These are phyloP conservation scores for Penicillium freii DNA, from an alignment of 2,329 filamentous ascomycete genomes.

Conservation along the genomic window DNA sequence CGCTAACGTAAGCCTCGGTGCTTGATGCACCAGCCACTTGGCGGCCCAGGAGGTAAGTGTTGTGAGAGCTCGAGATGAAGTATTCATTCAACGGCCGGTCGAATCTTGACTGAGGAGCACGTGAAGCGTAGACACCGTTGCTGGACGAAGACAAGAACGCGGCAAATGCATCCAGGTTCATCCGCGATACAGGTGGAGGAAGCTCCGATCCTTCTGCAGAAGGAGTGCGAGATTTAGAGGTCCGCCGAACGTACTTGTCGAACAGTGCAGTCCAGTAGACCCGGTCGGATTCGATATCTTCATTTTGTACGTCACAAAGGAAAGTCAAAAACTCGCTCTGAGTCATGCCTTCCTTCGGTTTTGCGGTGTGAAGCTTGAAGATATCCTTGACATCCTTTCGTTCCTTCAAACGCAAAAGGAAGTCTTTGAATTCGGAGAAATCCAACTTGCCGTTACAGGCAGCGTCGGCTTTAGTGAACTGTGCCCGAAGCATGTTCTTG, in stretches of 20 bases:
- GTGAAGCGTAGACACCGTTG: conserved; percentile 65
- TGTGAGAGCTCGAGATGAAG: conserved; percentile 97
- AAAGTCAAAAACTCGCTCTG: conserved; percentile 73
- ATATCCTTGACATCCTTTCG: conserved; percentile 76
- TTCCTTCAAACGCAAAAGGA: conserved; percentile 78
- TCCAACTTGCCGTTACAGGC: conserved; percentile 65
- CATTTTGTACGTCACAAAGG: conserved; percentile 68
- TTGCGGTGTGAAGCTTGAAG: conserved; percentile 61
- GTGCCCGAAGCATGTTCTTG: conserved; percentile 66
- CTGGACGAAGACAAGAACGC: conserved; percentile 71
- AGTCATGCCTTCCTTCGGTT: conserved; percentile 64
- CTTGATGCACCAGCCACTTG: conserved; percentile 89
- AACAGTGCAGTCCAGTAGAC: conserved; percentile 71
- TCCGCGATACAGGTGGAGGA: conserved; percentile 51
- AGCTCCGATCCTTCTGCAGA: conserved; percentile 42
- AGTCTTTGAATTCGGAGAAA: conserved; percentile 77
- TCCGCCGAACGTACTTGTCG: conserved; percentile 63
- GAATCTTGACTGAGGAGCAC: conserved; percentile 62
- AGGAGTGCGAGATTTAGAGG: conserved; percentile 48
- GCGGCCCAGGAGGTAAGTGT: conserved; percentile 90
- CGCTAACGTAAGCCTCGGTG: conserved; percentile 90
- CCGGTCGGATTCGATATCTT: conserved; percentile 68
- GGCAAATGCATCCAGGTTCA: conserved; percentile 77
- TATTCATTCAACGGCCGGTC: conserved; percentile 92
- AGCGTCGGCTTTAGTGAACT: conserved; percentile 72